These are phyloP conservation scores for Olyra latifolia DNA, from an alignment of 176 grass and related monocot species.

Conservation along the genomic window DNA sequence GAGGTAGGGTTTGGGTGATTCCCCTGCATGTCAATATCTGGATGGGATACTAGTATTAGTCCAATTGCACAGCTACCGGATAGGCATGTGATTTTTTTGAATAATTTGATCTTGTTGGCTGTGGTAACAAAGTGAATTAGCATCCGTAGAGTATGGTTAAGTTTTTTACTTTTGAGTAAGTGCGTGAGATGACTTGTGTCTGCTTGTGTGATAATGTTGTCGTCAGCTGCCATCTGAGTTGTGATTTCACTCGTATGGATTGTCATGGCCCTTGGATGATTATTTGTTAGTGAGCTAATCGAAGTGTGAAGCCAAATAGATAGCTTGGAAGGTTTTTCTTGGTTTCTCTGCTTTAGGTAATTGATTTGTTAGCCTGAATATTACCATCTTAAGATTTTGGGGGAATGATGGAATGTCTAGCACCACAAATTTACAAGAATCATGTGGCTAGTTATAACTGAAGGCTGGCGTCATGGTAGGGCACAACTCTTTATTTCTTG, in stretches of 20 bases:
- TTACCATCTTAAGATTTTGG: not conserved
- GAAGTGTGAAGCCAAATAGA: not conserved
- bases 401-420: not conserved
- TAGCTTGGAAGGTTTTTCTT: not conserved
- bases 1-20: constrained; percentile 5
- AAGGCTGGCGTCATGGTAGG: not conserved
- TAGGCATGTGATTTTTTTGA: not conserved
- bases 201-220: not conserved
- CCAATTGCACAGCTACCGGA: not conserved
- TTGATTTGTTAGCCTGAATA: not conserved
- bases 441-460: not conserved
- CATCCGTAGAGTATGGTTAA: not conserved
- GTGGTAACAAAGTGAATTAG: not conserved
- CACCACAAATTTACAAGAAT: not conserved
- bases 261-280: not conserved
- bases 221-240: not conserved
- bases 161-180: not conserved
- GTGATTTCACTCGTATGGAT: not conserved
- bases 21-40: no score
- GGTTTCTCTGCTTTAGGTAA: not conserved
- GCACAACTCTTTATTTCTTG: not conserved
- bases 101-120: not conserved
- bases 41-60: not conserved
- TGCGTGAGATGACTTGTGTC: not conserved
- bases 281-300: not conserved